These are phyloP conservation scores for Xylariales sp. DNA, from an alignment of 2,329 filamentous ascomycete species.

Conservation along the genomic window DNA sequence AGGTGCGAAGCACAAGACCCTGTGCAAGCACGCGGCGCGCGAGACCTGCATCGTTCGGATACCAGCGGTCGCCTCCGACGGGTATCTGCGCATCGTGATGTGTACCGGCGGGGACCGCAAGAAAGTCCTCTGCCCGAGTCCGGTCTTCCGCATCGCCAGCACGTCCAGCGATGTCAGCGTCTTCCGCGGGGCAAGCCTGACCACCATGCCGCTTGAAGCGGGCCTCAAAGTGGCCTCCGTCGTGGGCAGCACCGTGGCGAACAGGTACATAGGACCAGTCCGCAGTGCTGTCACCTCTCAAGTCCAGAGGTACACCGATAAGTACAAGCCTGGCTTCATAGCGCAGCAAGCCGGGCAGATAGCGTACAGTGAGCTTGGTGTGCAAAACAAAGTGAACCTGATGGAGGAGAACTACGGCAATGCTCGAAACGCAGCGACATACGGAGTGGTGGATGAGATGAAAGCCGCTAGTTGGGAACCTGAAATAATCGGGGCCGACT, in stretches of 20 bases:
- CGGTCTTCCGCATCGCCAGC: conserved; percentile 66
- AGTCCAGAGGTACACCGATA: conserved; percentile 30
- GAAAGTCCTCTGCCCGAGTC: conserved; percentile 59
- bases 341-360: conserved; percentile 36
- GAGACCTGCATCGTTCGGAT: conserved; percentile 64
- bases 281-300: conserved; percentile 35
- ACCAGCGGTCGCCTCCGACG: conserved; percentile 58
- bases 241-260: conserved; percentile 39
- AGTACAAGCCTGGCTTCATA: conserved; percentile 24
- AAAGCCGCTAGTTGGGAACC: conserved; percentile 26
- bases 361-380: conserved; percentile 28
- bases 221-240: conserved; percentile 54
- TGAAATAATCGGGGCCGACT: conserved; percentile 40
- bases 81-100: conserved; percentile 65
- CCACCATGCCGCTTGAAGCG: conserved; percentile 61
- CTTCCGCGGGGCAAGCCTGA: conserved; percentile 59
- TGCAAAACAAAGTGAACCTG: conserved; percentile 25
- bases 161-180: conserved; percentile 57
- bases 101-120: conserved; percentile 39
- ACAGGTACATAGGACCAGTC: conserved; percentile 38
- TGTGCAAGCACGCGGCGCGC: conserved; percentile 45
- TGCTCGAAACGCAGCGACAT: conserved; percentile 26
- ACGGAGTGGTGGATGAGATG: conserved; percentile 28
- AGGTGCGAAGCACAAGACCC: conserved; percentile 37
- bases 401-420: conserved; percentile 32